Percentiles rank a stretch among this genome's conserved stretches.
Conservation (phyloP, 2,329 filamentous ascomycete genomes). For the Cercospora sp. region DNA sequence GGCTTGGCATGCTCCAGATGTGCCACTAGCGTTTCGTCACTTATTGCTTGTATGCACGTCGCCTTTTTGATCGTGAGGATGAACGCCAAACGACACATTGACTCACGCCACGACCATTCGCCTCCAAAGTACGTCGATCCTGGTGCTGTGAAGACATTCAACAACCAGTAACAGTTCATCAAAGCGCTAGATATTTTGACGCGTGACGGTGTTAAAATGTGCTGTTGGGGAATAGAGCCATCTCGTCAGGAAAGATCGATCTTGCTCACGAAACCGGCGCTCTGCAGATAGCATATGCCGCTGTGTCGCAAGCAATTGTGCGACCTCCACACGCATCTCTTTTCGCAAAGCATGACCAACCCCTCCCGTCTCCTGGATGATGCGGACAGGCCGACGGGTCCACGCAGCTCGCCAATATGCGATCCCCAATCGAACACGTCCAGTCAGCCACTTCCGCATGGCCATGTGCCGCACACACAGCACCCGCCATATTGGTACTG, state of each 20-base stretch:
- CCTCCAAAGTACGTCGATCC: background rate
- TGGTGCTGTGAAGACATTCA: background rate
- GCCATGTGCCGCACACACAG: background rate
- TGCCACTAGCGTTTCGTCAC: background rate
- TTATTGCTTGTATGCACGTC: constrained; percentile 6
- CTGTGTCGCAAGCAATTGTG: background rate
- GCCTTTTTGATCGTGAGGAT: background rate
- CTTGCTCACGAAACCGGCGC: background rate
- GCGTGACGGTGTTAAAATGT: background rate
- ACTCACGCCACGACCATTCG: background rate
- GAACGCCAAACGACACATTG: background rate
- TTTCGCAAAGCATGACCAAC: background rate
- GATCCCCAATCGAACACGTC: background rate
- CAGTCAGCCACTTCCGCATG: background rate
- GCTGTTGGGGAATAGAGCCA: background rate
- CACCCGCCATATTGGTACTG: background rate
- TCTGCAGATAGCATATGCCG: background rate
- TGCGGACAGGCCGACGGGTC: background rate
- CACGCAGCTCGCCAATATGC: background rate
- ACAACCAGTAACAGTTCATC: background rate
- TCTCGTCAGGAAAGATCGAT: background rate
- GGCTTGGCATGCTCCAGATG: background rate
- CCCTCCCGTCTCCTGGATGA: background rate
- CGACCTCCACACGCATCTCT: background rate
- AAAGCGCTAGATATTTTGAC: background rate